Base-by-base conservation (phyloP, 129 eudicot genomes). In the Scalesia atractyloides region DNA sequence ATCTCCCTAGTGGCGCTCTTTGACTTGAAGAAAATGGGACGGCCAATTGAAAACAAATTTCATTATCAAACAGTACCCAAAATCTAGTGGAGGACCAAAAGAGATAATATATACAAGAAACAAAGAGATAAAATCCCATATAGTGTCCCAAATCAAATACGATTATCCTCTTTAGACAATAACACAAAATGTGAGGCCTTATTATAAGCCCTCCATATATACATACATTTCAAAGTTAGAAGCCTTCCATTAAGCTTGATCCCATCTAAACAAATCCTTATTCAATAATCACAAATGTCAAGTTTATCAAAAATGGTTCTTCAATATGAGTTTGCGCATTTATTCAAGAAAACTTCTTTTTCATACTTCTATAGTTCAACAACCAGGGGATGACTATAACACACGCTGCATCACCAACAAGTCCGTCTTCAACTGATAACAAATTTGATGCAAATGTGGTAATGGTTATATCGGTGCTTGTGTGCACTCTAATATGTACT, bases 401-500 rank as follows among this genome's bases (percentile, higher is more conserved):
- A 1, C 56, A 1, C 8, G 8, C 22, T 50, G 19, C 56, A 50
- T 50, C 56, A 50, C 20, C 56, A 50, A n/a, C 56, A 50, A 50
- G 20, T 18, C 56, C 7, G 7, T n/a, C 56, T 15, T n/a, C 19
- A 15, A 18, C 3, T 26, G 14, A 24, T 20, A 57, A 9, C 62
- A 19, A 56, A 4, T 19, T 12, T 9, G 30, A 19, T 10, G 64
- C 30, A 26, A 13, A 58, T 26, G n/a, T 92, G n/a, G 91, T 89
- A 5, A 84, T 89, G 97, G 94, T 92, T 9, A 79, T 92, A 0
- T 85, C 94, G 11, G 91, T 92, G 39, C 95, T 92, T 57, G 64
- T 92, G 39, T 92, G 96, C 62, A 96, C 96, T 59, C 46, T 92
- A 66, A 83, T 92, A 33, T 92, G 96, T 59, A 89, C 98, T 17